Evolutionary conservation across 352 stramenopile genomes (phyloP), one percentile per base, ranked within the genome.

Genomic region (Thalassiosira sp.): DNA sequence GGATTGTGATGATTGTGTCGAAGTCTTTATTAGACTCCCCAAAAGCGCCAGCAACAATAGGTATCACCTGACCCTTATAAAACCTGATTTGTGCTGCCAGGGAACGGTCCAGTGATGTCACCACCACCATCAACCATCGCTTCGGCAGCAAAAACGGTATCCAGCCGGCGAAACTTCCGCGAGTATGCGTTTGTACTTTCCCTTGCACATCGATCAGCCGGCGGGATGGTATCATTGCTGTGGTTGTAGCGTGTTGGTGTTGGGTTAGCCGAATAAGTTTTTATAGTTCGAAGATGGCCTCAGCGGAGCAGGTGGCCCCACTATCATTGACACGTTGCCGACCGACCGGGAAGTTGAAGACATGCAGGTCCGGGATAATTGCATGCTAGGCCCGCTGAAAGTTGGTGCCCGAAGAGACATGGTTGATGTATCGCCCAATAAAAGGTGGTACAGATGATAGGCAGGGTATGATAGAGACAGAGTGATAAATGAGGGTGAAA

Each of bases 261-360:
- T 25, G 31, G 56, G 10, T 66, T 66, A 1, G 56, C 20, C 37
- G n/a, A n/a, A n/a, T n/a, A n/a, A n/a, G n/a, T n/a, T n/a, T n/a
- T n/a, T n/a, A n/a, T n/a, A n/a, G n/a, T n/a, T 51, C 57, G 18
- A 66, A 66, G 8, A 56, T 18, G 13, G 57, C 57, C 56, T 53
- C 10, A 16, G 57, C 37, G 5, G 16, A 53, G 1, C 6, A 10
- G 13, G 33, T 49, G 1, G 57, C 16, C 11, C 57, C 37, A 16
- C 57, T 51, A 33, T 56, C 35, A 20, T 66, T 56, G 37, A 66
- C 16, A 20, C 2, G 1, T 37, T 66, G 37, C 13, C 37, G 18
- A 2, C 57, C 57, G 1, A 13, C n/a, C 25, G 57, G 57, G 37
- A 33, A 66, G 37, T 66, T 66, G 2, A 18, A 18, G 10, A 16